Evolutionary conservation across 352 stramenopile species (phyloP), one percentile per base, ranked within the genome.

Genomic region (Thalassiosira livingstoniorum): DNA sequence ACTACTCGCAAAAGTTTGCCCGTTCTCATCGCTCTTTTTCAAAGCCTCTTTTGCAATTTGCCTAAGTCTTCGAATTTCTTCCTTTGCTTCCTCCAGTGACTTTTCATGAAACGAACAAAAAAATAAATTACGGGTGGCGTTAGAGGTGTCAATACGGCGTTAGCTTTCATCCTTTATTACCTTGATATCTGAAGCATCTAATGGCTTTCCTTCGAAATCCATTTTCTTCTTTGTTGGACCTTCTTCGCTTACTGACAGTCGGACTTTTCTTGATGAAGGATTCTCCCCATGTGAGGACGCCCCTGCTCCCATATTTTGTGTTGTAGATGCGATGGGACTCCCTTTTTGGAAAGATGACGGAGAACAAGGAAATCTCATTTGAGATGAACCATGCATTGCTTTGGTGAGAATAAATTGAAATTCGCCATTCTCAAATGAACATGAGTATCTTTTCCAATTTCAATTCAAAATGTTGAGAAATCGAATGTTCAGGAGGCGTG

Each of bases 111-210:
- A 5, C 62, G 34, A 0, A 47, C 27, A 15, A 32, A 29, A 45
- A 43, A 10, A 47, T 29, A 62, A n/a, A 5, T 18, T 39, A 54
- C 18, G 31, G 32, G 4, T 10, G 39, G 57, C 21, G 37, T 37
- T 4, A 32, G 31, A 62, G 43, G 13, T 55, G 23, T 34, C 5
- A 4, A 37, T 63, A 63, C n/a, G n/a, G 23, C 32, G 10, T 51
- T 29, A n/a, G 13, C 15, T 25, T 27, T 13, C 29, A 23, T 2
- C 29, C 35, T 21, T 37, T 61, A 25, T 68, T 29, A 76, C 68
- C n/a, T 71, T 80, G 37, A 88, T 86, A 57, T 86, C 78, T 21
- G 66, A 78, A 54, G 78, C 78, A 75, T 89, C 82, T 5, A 88
- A 54, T 1, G 77, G 76, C 47, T 83, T 80, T 60, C 71, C 77